phyloP scores from a whole-genome alignment of 208 protist species.

The Trypanosoma melophagium region DNA sequence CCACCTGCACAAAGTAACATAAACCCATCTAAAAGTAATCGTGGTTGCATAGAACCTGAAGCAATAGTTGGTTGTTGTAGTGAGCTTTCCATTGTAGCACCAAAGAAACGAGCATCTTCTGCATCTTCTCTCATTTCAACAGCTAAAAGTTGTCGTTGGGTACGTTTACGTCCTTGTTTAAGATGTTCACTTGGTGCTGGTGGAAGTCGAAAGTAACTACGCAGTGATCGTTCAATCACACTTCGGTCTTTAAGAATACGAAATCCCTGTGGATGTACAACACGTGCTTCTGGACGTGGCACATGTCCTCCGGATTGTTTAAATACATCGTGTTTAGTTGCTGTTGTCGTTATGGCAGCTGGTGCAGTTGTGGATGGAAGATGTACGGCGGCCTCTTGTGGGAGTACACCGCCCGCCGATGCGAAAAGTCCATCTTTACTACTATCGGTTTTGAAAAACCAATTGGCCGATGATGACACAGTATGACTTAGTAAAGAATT shows the following conservation, averaged over 20 bases:
- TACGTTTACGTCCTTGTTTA: constrained; percentile 35
- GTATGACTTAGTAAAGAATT: not conserved
- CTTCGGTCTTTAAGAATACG: constrained; percentile 77
- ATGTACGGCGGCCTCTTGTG: not conserved
- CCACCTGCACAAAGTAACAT: constrained; percentile 66
- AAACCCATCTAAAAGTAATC: constrained; percentile 78
- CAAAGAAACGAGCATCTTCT: constrained; percentile 34
- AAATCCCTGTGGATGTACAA: constrained; percentile 86
- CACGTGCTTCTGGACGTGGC: constrained; percentile 25
- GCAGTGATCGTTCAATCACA: constrained; percentile 75
- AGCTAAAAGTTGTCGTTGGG: constrained; percentile 30
- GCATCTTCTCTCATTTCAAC: constrained; percentile 43
- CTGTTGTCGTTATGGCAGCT: not conserved
- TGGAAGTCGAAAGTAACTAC: constrained; percentile 87
- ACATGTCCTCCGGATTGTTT: constrained; percentile 13
- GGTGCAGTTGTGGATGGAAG: not conserved
- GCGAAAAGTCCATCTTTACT: not conserved
- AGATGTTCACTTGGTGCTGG: constrained; percentile 50
- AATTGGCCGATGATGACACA: not conserved
- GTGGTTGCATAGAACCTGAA: constrained; percentile 9
- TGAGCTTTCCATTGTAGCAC: constrained; percentile 19
- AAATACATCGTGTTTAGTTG: not conserved
- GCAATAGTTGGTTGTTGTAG: constrained; percentile 2
- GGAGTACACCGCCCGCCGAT: constrained; percentile 9
- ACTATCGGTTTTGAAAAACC: not conserved